A percentile compares a stretch with the other conserved stretches of the same genome.
These are phyloP conservation scores for Przewalskia tangutica DNA, from an alignment of 257 asterid species.

Conservation along the genomic window DNA sequence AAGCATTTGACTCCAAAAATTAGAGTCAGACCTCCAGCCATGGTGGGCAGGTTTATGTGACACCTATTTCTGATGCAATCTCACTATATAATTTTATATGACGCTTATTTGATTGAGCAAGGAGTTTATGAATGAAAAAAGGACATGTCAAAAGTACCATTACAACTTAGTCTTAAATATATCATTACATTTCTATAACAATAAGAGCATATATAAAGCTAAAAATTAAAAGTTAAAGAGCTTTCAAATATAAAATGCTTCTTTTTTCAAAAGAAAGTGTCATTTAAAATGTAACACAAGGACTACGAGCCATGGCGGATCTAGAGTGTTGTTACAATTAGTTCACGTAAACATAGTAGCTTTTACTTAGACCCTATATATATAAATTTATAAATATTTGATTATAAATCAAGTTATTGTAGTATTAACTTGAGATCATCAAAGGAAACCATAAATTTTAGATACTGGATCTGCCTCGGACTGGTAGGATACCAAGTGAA, in stretches of 20 bases:
- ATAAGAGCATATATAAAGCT: neutral
- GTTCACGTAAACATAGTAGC: no score
- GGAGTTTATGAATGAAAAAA: no score
- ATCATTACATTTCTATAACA: neutral
- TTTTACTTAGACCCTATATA: no score
- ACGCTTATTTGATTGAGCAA: neutral
- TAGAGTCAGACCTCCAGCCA: neutral
- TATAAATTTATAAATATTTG: no score
- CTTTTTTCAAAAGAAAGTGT: neutral
- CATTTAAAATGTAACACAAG: no score
- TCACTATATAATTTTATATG: neutral
- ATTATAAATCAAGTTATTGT: neutral
- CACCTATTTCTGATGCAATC: neutral
- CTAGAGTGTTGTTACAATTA: no score
- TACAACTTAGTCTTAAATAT: neutral
- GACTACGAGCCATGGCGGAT: no score
- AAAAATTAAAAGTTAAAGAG: neutral
- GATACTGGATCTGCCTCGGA: neutral
- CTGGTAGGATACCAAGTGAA: neutral
- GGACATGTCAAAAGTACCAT: neutral
- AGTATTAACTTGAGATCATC: neutral
- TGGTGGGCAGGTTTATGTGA: neutral
- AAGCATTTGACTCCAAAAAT: neutral
- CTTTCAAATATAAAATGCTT: neutral
- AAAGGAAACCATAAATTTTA: neutral